A percentile compares a stretch with the other conserved stretches of the same genome.
These are phyloP conservation scores for Cynanchum wilfordii DNA, from an alignment of 257 asterid species.

Conservation along the genomic window DNA sequence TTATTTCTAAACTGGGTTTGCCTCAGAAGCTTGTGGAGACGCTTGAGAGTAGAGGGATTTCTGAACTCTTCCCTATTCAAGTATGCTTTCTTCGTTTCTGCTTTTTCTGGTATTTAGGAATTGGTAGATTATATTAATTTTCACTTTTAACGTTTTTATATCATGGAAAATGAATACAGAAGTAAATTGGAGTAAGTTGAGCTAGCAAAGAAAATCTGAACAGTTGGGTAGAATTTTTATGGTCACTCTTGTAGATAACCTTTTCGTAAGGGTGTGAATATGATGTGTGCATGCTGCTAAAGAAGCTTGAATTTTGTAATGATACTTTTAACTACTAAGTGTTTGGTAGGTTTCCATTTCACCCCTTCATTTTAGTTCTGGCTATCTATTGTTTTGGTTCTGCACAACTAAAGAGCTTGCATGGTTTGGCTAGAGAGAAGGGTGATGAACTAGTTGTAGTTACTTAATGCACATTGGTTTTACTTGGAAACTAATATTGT, in stretches of 20 bases:
- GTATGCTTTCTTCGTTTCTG: conserved; percentile 20
- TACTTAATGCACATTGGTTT: background rate
- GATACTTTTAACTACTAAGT: background rate
- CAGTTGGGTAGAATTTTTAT: background rate
- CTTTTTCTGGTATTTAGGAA: background rate
- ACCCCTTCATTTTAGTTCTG: background rate
- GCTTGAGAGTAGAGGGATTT: conserved; percentile 74
- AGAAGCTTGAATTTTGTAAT: background rate
- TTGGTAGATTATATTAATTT: background rate
- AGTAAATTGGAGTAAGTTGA: background rate
- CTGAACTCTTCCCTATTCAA: conserved; percentile 83
- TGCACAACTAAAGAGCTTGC: background rate
- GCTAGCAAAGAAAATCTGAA: background rate
- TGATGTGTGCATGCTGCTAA: background rate
- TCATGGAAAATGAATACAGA: background rate
- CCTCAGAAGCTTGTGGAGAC: conserved; percentile 67
- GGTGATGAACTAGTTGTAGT: background rate
- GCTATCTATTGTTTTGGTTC: background rate
- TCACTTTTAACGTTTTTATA: background rate
- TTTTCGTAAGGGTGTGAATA: background rate
- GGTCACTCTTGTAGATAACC: background rate
- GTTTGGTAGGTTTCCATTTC: background rate
- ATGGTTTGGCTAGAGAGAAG: background rate
- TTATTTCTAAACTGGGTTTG: conserved; percentile 60
- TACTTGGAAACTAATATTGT: background rate